Base-by-base conservation (phyloP, 2,329 filamentous ascomycete species). In the Ophiocordyceps camponoti-leonardi region DNA sequence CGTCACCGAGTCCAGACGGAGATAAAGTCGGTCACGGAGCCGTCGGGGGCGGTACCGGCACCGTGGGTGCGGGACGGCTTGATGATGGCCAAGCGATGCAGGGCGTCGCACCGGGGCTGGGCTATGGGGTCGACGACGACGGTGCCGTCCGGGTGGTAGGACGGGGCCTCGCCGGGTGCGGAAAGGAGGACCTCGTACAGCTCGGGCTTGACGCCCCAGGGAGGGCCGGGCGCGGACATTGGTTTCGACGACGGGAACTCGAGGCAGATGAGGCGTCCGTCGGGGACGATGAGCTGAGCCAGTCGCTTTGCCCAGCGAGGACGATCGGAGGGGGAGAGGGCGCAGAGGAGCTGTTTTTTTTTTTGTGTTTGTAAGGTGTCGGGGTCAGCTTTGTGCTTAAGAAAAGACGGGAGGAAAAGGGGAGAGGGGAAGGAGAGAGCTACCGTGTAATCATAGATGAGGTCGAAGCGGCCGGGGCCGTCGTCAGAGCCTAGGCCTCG, bases 221-320 rank as follows among this genome's bases (percentile, higher is more conserved):
- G 86, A 13, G 86, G 86, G 0, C 86, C 86, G 11, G 70, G 70
- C 11, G 72, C 68, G 12, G 67, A 67, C 11, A 80, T 71, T 40
- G 76, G 69, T 59, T 88, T 92, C 49, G 75, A 72, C 1, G 81
- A 77, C 11, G 86, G 86, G 58, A 83, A 93, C 58, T 94, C 86
- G 49, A 94, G 71, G 61, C 77, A 80, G 44, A 81, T 57, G 23
- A 81, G 63, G 35, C 69, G 64, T 20, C 75, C 75, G 22, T 52
- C 57, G 6, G 66, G 65, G 19, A 61, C 52, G 28, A 81, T 63
- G 37, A 80, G 64, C 37, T 68, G 56, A 14, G 62, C 53, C 60
- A 75, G 72, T 46, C 73, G 64, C 46, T 59, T 58, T 13, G 75
- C 70, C 77, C 76, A 81, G 19, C 56, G 57, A 3, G 68, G 64